phyloP scores from a whole-genome alignment of 2,329 filamentous ascomycete genomes.

The Aureobasidium sp. region DNA sequence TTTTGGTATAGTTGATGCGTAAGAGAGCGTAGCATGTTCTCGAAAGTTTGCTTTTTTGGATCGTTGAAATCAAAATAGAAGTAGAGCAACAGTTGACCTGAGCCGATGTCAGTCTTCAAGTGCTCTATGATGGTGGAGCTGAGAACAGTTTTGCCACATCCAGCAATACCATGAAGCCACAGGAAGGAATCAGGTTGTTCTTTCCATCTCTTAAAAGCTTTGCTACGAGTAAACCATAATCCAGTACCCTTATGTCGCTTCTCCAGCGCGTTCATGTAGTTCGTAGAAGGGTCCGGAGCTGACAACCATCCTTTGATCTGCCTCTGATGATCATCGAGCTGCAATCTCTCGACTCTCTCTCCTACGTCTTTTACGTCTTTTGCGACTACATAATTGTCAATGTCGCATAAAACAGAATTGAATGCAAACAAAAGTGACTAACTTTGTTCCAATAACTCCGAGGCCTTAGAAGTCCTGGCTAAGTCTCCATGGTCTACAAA shows the following conservation, averaged over 20 bases:
- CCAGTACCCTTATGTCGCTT: background rate
- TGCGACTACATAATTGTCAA: background rate
- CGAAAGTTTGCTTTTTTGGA: background rate
- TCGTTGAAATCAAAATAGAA: constrained; percentile 11
- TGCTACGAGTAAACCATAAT: background rate
- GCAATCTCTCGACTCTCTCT: background rate
- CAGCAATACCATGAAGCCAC: constrained; percentile 12
- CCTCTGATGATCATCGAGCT: background rate
- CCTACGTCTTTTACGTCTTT: no score
- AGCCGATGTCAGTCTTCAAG: background rate
- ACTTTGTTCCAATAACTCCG: background rate
- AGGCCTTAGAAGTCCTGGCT: background rate
- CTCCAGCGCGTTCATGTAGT: background rate
- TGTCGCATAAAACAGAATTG: background rate
- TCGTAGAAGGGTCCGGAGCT: background rate
- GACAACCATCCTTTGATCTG: background rate
- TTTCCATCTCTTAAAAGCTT: background rate
- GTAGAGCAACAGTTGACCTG: background rate
- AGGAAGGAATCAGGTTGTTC: background rate
- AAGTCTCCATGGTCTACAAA: background rate
- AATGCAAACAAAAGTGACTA: background rate
- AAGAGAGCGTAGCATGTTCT: constrained; percentile 1
- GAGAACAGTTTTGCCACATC: constrained; percentile 15
- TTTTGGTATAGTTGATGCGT: background rate
- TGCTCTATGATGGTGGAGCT: constrained; percentile 6